Evolutionary conservation across 805 yeast species (phyloP), one percentile per base, ranked within the genome.

Genomic region (Candida koratica): DNA sequence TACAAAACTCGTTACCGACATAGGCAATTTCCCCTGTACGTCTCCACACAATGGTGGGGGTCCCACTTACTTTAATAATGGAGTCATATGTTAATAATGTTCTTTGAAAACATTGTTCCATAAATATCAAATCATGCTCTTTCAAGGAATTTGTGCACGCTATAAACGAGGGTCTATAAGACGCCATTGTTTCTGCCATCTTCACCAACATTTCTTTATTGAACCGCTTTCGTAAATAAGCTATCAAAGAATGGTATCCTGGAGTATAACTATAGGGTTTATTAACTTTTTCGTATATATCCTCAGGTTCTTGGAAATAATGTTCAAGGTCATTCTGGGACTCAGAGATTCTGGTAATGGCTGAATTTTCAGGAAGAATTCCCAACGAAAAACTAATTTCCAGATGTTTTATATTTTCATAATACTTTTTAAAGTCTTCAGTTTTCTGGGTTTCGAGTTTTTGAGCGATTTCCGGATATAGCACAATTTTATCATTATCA

Each of bases 41-140:
- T 46, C 98, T 69, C 97, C 97, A 90, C 3, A 88, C 90, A 15
- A 90, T 75, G 0, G 96, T 88, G 2, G 97, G 97, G 0, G 97
- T 90, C 0, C 97, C 97, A 22, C 87, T 78, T 14, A 84, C 78
- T 15, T 79, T 71, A 25, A 93, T 83, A 55, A 85, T 84, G 56
- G 81, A 84, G 42, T 87, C 89, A 56, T 88, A 90, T 42, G 94
- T 96, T 28, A 90, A 63, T 24, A 90, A 64, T 0, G 97, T 88
- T 29, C 98, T 67, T 58, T 90, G 97, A 62, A 89, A 90, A 49
- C 96, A 85, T 62, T 90, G 95, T 55, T 90, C 98, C 83, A 93
- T 87, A 53, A 90, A 90, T 3, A 90, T 84, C 58, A 89, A 69
- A 56, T 90, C 98, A 27, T 85, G 94, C 48, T 86, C 95, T 39